Base-by-base conservation (phyloP, 306 rosid genomes). In the Lotus japonicus region DNA sequence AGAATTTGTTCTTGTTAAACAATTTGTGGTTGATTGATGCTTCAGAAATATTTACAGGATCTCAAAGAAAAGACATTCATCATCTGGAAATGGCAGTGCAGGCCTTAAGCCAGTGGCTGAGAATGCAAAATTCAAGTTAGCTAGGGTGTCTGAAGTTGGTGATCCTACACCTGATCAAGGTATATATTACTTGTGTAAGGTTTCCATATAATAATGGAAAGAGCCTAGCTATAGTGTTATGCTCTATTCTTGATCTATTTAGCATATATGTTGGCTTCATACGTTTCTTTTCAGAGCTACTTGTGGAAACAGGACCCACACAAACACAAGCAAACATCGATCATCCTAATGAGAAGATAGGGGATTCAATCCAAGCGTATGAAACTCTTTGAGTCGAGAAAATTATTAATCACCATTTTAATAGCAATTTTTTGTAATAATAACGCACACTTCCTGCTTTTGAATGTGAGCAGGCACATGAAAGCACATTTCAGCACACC, bases 251-350 rank as follows among this genome's bases (percentile, higher is more conserved):
- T 66, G 19, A 50, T 31, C 36, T 57, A 64, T 53, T 74, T 53
- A 11, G 33, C 16, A n/a, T 71, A 58, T 26, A 26, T 26, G n/a
- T 26, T 26, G 31, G 44, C 18, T 72, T 67, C 18, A 43, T 11
- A 19, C 19, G 41, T 72, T 65, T 60, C 58, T 73, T 78, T n/a
- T 77, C 89, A 90, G 98, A 90, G 61, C 73, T 88, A 14, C 58
- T 90, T 41, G 87, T 85, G 81, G 96, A 90, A 78, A 92, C 97
- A 64, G 97, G 85, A 53, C 87, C 76, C 9, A 83, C 98, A 0
- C 97, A 86, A 79, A 92, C 91, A 54, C 98, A 81, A 70, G 81
- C 19, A 10, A 79, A 77, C 4, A 15, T 73, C 43, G 76, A 83
- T 45, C 72, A 55, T 26, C 79, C 83, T 2, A 44, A 62, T 74